Evolutionary conservation across 192 early-diverging fungal species (phyloP).

Genomic region (Gamsiella multidivaricata): DNA sequence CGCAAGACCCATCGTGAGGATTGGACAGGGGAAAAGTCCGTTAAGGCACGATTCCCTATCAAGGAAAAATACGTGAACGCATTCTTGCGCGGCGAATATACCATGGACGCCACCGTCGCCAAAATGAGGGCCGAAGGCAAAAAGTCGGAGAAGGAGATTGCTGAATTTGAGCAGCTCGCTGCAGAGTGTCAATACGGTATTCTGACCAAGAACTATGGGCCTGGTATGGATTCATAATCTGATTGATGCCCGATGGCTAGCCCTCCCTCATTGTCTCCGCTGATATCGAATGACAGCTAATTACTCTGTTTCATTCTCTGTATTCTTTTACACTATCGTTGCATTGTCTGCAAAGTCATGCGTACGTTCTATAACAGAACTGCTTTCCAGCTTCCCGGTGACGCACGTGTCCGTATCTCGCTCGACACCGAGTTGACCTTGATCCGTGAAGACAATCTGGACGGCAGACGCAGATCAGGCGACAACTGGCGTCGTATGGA

Average conservation of each 20-base stretch:
- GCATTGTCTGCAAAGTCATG: too few species aligned
- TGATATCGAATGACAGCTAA: background rate
- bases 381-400: slow-evolving; percentile 98
- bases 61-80: slow-evolving; percentile 97
- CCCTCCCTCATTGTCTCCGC: background rate
- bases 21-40: slow-evolving; percentile 95
- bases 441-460: slow-evolving; percentile 95
- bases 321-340: too few species aligned
- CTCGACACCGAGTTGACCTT: slow-evolving; percentile 97
- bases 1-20: slow-evolving; percentile 98
- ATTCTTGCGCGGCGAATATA: slow-evolving; percentile 84
- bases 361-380: slow-evolving; percentile 98
- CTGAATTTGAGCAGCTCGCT: slow-evolving; percentile 76
- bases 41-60: slow-evolving; percentile 95
- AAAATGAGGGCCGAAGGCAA: slow-evolving; percentile 82
- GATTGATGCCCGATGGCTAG: background rate
- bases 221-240: slow-evolving; percentile 51
- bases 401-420: slow-evolving; percentile 96
- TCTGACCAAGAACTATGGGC: slow-evolving; percentile 77
- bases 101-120: slow-evolving; percentile 80
- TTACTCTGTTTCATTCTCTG: background rate
- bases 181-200: slow-evolving; percentile 81
- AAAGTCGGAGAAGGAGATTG: slow-evolving; percentile 89
- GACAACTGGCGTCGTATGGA: slow-evolving; percentile 97
- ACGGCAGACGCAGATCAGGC: slow-evolving; percentile 76